phyloP scores from a whole-genome alignment of 2,329 filamentous ascomycete genomes.

The Colletotrichum sidae region DNA sequence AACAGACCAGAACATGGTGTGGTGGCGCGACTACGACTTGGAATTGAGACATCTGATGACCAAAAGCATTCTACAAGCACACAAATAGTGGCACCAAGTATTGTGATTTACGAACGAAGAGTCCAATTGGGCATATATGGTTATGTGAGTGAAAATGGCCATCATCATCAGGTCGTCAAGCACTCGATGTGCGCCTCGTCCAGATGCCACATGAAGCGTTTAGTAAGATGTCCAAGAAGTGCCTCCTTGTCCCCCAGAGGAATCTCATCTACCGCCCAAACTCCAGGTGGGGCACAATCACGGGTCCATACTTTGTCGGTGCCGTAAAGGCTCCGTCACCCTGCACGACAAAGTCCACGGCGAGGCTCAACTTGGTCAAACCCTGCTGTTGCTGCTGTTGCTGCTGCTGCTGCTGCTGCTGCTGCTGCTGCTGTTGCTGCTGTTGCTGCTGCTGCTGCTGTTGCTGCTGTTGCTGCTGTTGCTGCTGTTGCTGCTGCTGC shows the following conservation, averaged over 20 bases:
- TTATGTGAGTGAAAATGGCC: slow-evolving; percentile 2
- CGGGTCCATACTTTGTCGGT: slow-evolving; percentile 96
- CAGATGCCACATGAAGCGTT: slow-evolving; percentile 9
- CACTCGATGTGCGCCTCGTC: slow-evolving; percentile 11
- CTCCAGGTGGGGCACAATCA: slow-evolving; percentile 90
- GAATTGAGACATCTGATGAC: too few relatives aligned
- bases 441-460: slow-evolving; percentile 38
- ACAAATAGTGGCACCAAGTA: background rate
- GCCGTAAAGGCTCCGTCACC: slow-evolving; percentile 83
- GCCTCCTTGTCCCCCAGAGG: background rate
- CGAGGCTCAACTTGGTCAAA: slow-evolving; percentile 80
- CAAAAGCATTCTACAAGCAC: background rate
- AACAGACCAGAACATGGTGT: background rate
- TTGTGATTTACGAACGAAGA: too few relatives aligned
- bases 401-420: slow-evolving; percentile 32
- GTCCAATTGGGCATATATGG: background rate
- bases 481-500: slow-evolving; percentile 41
- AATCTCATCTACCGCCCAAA: slow-evolving; percentile 67
- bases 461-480: slow-evolving; percentile 42
- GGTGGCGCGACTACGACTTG: background rate
- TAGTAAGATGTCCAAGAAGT: slow-evolving; percentile 23
- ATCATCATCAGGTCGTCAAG: slow-evolving; percentile 29
- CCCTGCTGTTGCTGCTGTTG: slow-evolving; percentile 49
- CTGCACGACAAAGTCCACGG: slow-evolving; percentile 97
- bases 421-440: slow-evolving; percentile 38